Conservation (phyloP, 1,139 yeast genomes). For the Meyerozyma elateridarum region DNA sequence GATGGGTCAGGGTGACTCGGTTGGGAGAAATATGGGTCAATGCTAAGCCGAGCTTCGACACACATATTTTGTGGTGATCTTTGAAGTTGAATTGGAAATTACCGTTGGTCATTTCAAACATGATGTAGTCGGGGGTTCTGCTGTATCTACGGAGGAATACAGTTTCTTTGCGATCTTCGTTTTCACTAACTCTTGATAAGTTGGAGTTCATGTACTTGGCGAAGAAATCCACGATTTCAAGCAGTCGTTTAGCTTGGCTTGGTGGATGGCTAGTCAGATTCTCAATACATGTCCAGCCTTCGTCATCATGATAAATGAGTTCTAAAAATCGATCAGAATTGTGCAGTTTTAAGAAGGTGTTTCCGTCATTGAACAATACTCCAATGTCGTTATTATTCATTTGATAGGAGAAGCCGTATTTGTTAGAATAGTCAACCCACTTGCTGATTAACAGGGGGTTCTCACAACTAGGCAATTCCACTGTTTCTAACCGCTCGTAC, state of each 20-base stretch:
- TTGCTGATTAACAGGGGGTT: slow-evolving; percentile 78
- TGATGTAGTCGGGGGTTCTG: slow-evolving; percentile 71
- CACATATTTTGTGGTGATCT: slow-evolving; percentile 86
- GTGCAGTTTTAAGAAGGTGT: slow-evolving; percentile 68
- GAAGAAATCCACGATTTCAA: slow-evolving; percentile 79
- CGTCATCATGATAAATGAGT: slow-evolving; percentile 53
- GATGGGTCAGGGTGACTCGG: slow-evolving; percentile 67
- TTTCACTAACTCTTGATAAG: slow-evolving; percentile 67
- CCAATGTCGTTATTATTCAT: slow-evolving; percentile 88
- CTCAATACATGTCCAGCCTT: slow-evolving; percentile 73
- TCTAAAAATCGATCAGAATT: slow-evolving; percentile 62
- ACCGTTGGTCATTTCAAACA: slow-evolving; percentile 93
- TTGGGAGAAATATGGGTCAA: slow-evolving; percentile 81
- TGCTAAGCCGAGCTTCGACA: slow-evolving; percentile 70
- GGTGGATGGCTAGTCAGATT: slow-evolving; percentile 56
- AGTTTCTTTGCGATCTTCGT: slow-evolving; percentile 54
- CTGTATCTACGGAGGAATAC: slow-evolving; percentile 78
- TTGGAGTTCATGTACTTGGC: slow-evolving; percentile 81
- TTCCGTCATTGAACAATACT: slow-evolving; percentile 81
- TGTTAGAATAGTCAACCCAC: slow-evolving; percentile 98
- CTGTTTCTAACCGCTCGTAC: slow-evolving; percentile 29
- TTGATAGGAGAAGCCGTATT: slow-evolving; percentile 93
- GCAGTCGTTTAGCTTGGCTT: slow-evolving; percentile 57
- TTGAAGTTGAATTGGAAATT: slow-evolving; percentile 90
- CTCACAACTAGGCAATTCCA: slow-evolving; percentile 45